These are phyloP conservation scores for Aspergillus sparsus DNA, from an alignment of 495 filamentous ascomycete species.

Conservation along the genomic window DNA sequence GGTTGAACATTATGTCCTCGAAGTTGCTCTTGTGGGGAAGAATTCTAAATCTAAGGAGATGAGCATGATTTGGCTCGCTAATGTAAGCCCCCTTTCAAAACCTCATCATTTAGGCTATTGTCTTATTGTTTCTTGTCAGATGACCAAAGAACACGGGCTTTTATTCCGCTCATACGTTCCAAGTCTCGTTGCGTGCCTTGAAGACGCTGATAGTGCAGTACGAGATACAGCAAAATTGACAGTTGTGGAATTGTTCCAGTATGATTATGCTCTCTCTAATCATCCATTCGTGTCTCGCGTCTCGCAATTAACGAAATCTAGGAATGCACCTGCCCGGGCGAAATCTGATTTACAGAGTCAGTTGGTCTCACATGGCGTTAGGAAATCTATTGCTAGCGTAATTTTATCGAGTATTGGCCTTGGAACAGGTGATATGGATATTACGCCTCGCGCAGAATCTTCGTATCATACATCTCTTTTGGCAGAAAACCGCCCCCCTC, in stretches of 20 bases:
- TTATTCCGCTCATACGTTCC: constrained; percentile 82
- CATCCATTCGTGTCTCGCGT: constrained; percentile 16
- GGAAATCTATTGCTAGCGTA: constrained; percentile 77
- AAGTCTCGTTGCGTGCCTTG: constrained; percentile 76
- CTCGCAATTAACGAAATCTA: constrained; percentile 30
- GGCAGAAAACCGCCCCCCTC: neutral
- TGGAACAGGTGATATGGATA: constrained; percentile 23
- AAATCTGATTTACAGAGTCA: constrained; percentile 87
- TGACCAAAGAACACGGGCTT: constrained; percentile 73
- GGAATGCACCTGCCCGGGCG: constrained; percentile 75
- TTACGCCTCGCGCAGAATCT: constrained; percentile 1
- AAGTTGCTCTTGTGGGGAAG: constrained; percentile 73
- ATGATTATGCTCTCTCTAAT: constrained; percentile 26
- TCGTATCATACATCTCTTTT: neutral
- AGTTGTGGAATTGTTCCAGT: constrained; percentile 84
- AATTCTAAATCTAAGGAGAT: constrained; percentile 81
- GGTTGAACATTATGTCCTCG: constrained; percentile 77
- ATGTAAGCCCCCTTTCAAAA: constrained; percentile 52
- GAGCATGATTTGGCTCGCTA: constrained; percentile 74
- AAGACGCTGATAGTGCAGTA: constrained; percentile 85
- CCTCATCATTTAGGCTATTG: constrained; percentile 17
- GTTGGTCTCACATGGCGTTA: constrained; percentile 72
- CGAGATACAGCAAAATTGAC: constrained; percentile 79
- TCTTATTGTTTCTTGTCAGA: constrained; percentile 46
- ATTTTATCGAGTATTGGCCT: constrained; percentile 74